Evolutionary conservation across 169 alveolate genomes (phyloP).

Genomic region (Theileria orientalis): DNA sequence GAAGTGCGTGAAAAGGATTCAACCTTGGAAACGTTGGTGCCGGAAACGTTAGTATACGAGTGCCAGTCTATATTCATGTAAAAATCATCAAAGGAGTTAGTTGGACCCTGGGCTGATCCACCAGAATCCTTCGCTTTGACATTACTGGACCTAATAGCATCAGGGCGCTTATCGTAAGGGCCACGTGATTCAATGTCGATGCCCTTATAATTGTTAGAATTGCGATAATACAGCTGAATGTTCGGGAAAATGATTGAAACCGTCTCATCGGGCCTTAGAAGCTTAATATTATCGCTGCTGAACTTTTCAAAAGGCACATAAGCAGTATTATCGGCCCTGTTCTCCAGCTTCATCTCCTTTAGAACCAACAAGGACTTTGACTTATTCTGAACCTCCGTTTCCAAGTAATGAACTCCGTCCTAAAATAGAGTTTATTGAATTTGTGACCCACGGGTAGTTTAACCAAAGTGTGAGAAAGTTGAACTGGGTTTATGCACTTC

Average conservation of each 20-base stretch:
- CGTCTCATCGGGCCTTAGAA: conserved; percentile 28
- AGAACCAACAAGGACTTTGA: conserved; percentile 14
- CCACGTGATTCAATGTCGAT: too few species aligned
- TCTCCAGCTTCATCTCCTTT: conserved; percentile 30
- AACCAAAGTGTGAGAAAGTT: conserved; percentile 2
- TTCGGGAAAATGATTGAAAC: conserved; percentile 24
- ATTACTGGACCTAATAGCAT: too few species aligned
- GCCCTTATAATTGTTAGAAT: not conserved
- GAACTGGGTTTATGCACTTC: conserved; percentile 34
- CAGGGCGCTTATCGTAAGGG: too few species aligned
- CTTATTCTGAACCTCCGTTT: conserved; percentile 24
- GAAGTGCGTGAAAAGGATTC: not conserved
- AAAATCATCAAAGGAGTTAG: not conserved
- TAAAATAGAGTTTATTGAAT: not conserved
- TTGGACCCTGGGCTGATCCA: not conserved
- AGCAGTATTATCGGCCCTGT: not conserved
- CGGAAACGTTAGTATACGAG: conserved; percentile 18
- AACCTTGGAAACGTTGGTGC: conserved; percentile 18
- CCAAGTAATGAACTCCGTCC: conserved; percentile 37
- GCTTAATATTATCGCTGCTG: not conserved
- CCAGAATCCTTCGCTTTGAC: not conserved
- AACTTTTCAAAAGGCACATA: not conserved
- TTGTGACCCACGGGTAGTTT: conserved; percentile 16
- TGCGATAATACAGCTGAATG: not conserved
- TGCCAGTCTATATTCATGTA: conserved; percentile 1